These are phyloP conservation scores for Bolboschoenus planiculmis DNA, from an alignment of 176 grass and related monocot genomes.

Conservation along the genomic window DNA sequence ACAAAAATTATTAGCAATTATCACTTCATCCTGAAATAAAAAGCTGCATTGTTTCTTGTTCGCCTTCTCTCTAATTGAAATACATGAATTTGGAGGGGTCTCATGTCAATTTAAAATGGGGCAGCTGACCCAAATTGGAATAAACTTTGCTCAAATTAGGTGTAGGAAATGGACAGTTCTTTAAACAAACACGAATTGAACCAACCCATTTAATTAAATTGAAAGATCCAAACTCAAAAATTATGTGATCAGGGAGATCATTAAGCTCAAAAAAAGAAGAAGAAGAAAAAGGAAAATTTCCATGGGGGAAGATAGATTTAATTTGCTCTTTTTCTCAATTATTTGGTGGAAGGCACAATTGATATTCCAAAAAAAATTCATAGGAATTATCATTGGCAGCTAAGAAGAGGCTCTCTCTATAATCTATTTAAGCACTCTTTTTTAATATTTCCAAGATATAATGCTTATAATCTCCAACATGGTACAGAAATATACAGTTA, in stretches of 20 bases:
- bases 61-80: background rate
- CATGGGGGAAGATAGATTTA: background rate
- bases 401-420: too few relatives aligned
- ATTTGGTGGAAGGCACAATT: background rate
- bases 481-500: background rate
- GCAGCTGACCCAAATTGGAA: background rate
- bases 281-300: background rate
- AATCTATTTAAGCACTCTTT: background rate
- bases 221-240: background rate
- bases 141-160: background rate
- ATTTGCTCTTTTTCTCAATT: background rate
- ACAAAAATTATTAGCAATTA: background rate
- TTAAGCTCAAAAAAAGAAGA: background rate
- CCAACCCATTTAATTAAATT: background rate
- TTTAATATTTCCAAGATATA: background rate
- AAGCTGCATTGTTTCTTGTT: background rate
- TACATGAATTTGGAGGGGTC: background rate
- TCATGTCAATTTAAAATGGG: background rate
- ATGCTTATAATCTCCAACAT: background rate
- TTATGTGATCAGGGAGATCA: background rate
- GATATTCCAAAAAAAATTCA: background rate
- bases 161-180: background rate
- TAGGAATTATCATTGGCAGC: background rate
- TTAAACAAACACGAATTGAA: background rate
- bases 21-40: background rate